Percentiles rank a stretch among this genome's conserved stretches.
Conservation (phyloP, 306 rosid species). For the Acacia confusa region DNA sequence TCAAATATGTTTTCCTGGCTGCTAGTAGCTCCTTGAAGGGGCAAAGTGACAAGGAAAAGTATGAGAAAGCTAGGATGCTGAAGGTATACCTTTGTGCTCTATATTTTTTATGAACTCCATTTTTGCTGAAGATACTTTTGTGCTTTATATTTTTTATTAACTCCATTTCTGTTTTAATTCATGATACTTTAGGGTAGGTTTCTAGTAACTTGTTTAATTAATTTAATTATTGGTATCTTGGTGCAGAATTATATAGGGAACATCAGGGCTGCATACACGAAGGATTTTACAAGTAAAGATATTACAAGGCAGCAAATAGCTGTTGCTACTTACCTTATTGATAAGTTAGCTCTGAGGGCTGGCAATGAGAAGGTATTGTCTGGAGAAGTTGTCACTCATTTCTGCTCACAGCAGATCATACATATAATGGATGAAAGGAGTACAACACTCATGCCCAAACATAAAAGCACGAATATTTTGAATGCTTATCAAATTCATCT, state of each 20-base stretch:
- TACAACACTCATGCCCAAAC: neutral
- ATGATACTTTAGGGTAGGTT: slow-evolving; percentile 21
- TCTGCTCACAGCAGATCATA: neutral
- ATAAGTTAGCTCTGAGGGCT: slow-evolving; percentile 98
- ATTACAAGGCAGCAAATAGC: slow-evolving; percentile 79
- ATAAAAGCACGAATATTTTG: neutral
- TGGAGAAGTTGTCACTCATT: neutral
- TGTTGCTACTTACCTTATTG: slow-evolving; percentile 97
- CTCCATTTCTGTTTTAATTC: neutral
- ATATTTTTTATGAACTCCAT: neutral
- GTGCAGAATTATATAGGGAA: slow-evolving; percentile 80
- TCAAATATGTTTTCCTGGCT: slow-evolving; percentile 94
- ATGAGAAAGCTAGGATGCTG: slow-evolving; percentile 93
- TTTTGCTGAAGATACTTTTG: slow-evolving; percentile 27
- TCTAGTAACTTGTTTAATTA: slow-evolving; percentile 19
- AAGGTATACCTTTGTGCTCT: slow-evolving; percentile 47
- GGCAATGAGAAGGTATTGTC: slow-evolving; percentile 92
- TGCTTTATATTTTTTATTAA: slow-evolving; percentile 21
- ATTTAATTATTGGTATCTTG: slow-evolving; percentile 26
- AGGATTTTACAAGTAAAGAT: slow-evolving; percentile 79
- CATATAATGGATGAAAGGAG: neutral
- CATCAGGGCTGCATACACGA: slow-evolving; percentile 86
- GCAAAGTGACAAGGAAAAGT: slow-evolving; percentile 96
- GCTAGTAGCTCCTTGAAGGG: slow-evolving; percentile 98
- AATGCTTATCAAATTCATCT: neutral